These are phyloP conservation scores for Ophiostoma sp. DNA, from an alignment of 2,329 filamentous ascomycete genomes.

Conservation along the genomic window DNA sequence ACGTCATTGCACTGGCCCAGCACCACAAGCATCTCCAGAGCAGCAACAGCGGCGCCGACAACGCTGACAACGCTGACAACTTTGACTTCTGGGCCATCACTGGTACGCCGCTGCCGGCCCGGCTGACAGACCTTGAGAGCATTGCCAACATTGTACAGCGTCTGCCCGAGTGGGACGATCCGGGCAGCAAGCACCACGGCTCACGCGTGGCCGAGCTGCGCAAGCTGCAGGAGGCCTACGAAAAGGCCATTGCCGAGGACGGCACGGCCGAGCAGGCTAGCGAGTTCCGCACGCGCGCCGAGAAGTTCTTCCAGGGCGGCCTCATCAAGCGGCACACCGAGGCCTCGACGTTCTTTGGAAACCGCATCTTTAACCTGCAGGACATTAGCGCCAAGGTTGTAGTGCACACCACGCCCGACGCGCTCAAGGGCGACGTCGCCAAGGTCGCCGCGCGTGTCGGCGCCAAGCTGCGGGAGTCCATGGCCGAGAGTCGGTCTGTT, in stretches of 20 bases:
- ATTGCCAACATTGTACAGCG: conserved; percentile 26
- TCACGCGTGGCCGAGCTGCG: conserved; percentile 21
- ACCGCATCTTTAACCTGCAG: conserved; percentile 27
- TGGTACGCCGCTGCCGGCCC: conserved; percentile 28
- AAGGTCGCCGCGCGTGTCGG: conserved; percentile 33
- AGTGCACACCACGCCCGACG: conserved; percentile 28
- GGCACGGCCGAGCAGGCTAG: conserved; percentile 25
- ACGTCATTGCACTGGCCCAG: conserved; percentile 23
- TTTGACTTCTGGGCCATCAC: conserved; percentile 30
- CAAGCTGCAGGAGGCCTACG: conserved; percentile 27
- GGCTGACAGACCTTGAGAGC: conserved; percentile 26
- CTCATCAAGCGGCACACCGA: conserved; percentile 29
- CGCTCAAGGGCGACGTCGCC: conserved; percentile 36
- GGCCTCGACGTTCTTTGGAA: conserved; percentile 26
- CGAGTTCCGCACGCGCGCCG: conserved; percentile 23
- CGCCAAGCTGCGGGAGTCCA: conserved; percentile 16
- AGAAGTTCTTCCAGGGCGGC: conserved; percentile 26
- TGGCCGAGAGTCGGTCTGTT: background rate
- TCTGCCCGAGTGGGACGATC: conserved; percentile 24
- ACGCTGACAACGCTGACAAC: background rate
- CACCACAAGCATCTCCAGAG: conserved; percentile 26
- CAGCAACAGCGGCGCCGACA: background rate
- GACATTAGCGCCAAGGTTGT: conserved; percentile 24
- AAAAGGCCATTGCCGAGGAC: conserved; percentile 25
- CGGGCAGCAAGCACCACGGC: conserved; percentile 23